These are phyloP conservation scores for Trapa incisa DNA, from an alignment of 345 rosid genomes.

Conservation along the genomic window DNA sequence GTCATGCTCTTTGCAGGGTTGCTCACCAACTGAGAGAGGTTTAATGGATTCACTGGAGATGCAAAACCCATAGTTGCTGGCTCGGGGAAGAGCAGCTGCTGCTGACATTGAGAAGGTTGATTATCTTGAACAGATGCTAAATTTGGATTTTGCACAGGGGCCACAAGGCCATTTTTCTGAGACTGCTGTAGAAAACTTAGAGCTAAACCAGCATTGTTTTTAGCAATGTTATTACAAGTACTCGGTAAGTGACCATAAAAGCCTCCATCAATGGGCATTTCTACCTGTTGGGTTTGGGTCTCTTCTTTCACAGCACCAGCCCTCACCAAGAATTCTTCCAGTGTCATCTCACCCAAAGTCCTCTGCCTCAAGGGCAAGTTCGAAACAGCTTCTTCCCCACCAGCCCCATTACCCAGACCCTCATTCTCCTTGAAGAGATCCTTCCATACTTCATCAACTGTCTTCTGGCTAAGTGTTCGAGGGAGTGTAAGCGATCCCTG, in stretches of 20 bases:
- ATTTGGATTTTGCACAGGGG: conserved; percentile 18
- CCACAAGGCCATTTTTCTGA: conserved; percentile 29
- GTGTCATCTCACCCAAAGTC: conserved; percentile 50
- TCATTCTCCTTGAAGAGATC: conserved; percentile 43
- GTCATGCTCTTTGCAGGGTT: conserved; percentile 28
- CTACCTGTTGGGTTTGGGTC: conserved; percentile 22
- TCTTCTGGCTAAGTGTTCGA: conserved; percentile 83
- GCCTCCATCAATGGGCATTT: conserved; percentile 24
- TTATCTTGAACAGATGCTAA: conserved; percentile 25
- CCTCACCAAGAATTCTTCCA: conserved; percentile 81
- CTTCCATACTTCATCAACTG: conserved; percentile 92
- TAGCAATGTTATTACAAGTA: conserved; percentile 16
- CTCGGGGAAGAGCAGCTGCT: conserved; percentile 55
- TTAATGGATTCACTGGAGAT: conserved; percentile 26
- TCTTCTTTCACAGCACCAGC: conserved; percentile 91
- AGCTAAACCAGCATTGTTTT: conserved; percentile 28
- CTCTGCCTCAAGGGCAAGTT: conserved; percentile 44
- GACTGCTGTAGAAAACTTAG: conserved; percentile 50
- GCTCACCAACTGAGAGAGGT: conserved; percentile 22
- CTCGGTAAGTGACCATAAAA: conserved; percentile 30
- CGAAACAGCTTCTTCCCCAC: conserved; percentile 22
- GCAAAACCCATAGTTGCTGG: conserved; percentile 50
- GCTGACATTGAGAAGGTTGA: conserved; percentile 26
- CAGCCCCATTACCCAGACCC: conserved; percentile 21
- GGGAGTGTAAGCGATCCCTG: conserved; percentile 94